These are phyloP conservation scores for Tolypocladium pustulatum DNA, from an alignment of 2,329 filamentous ascomycete genomes.

Conservation along the genomic window DNA sequence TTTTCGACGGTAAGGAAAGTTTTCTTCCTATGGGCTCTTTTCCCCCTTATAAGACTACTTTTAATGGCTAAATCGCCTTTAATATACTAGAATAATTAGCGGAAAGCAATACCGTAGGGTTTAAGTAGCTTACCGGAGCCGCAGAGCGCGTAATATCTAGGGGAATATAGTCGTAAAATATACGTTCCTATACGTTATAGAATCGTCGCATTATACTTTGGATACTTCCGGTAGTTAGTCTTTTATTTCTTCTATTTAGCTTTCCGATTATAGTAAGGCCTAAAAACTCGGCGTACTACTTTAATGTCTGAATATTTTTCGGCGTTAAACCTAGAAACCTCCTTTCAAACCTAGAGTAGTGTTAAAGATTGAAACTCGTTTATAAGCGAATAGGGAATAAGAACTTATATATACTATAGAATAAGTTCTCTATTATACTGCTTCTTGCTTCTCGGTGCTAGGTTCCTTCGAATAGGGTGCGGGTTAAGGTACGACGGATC, in stretches of 20 bases:
- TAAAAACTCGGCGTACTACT: not conserved
- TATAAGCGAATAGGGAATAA: not conserved
- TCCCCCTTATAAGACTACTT: not conserved
- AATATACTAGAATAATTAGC: not conserved
- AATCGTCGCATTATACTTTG: not conserved
- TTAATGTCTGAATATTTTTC: not conserved
- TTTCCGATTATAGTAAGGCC: not conserved
- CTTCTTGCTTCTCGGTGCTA: not conserved
- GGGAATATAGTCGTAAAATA: not conserved
- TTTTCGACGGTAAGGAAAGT: not conserved
- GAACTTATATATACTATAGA: not conserved
- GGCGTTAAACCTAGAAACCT: not conserved
- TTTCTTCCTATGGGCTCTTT: not conserved
- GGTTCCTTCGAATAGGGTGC: not conserved
- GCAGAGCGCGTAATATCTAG: not conserved
- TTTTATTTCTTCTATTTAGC: not conserved
- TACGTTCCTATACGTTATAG: not conserved
- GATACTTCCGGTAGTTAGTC: not conserved
- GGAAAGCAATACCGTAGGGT: not conserved
- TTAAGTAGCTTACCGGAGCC: not conserved
- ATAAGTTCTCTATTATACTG: not conserved
- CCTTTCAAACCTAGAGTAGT: not conserved
- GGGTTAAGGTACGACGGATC: not conserved
- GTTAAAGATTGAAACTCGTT: not conserved
- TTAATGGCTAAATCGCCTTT: not conserved